Conservation (phyloP, 2,329 filamentous ascomycete species). For the Fusarium hainanense region DNA sequence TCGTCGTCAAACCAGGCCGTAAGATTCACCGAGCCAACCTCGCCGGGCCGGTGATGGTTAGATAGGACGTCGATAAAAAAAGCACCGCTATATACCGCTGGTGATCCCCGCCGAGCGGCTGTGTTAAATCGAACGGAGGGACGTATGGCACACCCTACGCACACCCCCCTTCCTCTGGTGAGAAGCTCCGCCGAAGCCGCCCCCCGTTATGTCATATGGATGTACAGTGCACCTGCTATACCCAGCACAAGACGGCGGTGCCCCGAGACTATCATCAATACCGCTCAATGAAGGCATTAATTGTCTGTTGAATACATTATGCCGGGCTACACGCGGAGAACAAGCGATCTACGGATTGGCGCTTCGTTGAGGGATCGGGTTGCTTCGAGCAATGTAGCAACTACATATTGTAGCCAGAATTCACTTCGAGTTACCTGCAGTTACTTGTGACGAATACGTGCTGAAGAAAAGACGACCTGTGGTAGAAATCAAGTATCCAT, state of each 20-base stretch:
- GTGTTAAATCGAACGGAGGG: conserved; percentile 18
- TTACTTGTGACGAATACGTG: conserved; percentile 3
- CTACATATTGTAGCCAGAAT: background rate
- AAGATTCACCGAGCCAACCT: conserved; percentile 37
- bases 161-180: conserved; percentile 31
- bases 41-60: conserved; percentile 42
- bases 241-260: conserved; percentile 25
- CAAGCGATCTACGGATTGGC: background rate
- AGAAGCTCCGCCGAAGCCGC: conserved; percentile 40
- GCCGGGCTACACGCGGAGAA: background rate
- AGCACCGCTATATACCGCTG: conserved; percentile 40
- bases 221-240: conserved; percentile 17
- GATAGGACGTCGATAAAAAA: conserved; percentile 15
- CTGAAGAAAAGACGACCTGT: conserved; percentile 5
- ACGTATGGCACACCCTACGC: conserved; percentile 18
- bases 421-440: background rate
- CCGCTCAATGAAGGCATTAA: conserved; percentile 3
- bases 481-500: conserved; percentile 28
- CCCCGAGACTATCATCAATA: conserved; percentile 13
- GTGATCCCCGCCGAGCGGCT: conserved; percentile 40
- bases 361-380: background rate
- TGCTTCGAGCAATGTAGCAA: background rate
- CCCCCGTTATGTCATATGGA: conserved; percentile 37
- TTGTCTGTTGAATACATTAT: background rate
- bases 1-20: background rate